Percentiles rank a stretch among this genome's conserved stretches.
These are phyloP conservation scores for Camillea tinctor DNA, from an alignment of 2,329 filamentous ascomycete genomes.

Conservation along the genomic window DNA sequence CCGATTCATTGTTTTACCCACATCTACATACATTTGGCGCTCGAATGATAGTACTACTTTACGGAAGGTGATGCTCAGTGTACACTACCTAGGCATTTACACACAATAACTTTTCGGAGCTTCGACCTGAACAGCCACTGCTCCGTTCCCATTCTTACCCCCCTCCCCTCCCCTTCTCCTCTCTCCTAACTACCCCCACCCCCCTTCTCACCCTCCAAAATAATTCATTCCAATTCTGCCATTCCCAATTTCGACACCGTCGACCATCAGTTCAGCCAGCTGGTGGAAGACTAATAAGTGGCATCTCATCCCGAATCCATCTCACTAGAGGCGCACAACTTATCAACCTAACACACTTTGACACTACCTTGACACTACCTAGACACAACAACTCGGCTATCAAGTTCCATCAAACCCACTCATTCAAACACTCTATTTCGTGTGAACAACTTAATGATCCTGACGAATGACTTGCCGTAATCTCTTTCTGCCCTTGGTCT, in stretches of 20 bases:
- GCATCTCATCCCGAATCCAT: background rate
- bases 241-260: background rate
- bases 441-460: background rate
- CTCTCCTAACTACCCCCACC: too few relatives aligned
- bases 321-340: background rate
- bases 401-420: background rate
- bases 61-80: background rate
- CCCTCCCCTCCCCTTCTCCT: too few relatives aligned
- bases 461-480: background rate
- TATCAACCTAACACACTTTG: too few relatives aligned
- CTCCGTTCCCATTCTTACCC: too few relatives aligned
- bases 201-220: too few relatives aligned
- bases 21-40: slow-evolving; percentile 2
- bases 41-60: background rate
- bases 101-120: too few relatives aligned
- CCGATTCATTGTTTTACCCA: background rate
- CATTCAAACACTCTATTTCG: too few relatives aligned
- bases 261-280: background rate
- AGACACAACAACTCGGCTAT: background rate
- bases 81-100: background rate
- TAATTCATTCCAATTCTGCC: background rate
- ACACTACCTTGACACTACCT: background rate
- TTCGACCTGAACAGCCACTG: slow-evolving; percentile 3
- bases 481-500: background rate
- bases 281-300: background rate